Conservation (phyloP, 2,329 filamentous ascomycete species). For the Fusarium tjaetaba region DNA sequence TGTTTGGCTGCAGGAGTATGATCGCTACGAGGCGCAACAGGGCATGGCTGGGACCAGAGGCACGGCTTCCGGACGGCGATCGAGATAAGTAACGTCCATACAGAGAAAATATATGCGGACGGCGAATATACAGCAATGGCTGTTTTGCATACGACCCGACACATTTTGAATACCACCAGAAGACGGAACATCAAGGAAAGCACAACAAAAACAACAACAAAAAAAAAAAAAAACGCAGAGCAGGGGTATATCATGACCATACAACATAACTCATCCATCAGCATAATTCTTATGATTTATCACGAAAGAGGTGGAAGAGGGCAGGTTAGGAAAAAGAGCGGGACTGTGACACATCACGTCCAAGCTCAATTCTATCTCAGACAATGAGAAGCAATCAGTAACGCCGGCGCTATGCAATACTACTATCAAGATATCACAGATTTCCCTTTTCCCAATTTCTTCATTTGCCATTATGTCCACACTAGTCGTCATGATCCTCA, state of each 20-base stretch:
- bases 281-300: constrained; percentile 1
- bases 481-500: constrained; percentile 49
- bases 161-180: constrained; percentile 27
- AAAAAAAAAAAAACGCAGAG: not conserved
- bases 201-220: not conserved
- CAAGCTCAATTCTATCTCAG: constrained; percentile 29
- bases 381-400: constrained; percentile 36
- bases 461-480: constrained; percentile 1
- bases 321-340: not conserved
- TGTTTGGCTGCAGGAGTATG: constrained; percentile 68
- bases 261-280: not conserved
- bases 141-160: not conserved
- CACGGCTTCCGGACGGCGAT: constrained; percentile 30
- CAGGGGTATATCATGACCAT: not conserved
- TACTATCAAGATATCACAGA: constrained; percentile 35
- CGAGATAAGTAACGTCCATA: constrained; percentile 6
- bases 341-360: constrained; percentile 17
- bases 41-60: constrained; percentile 37
- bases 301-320: constrained; percentile 32
- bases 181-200: constrained; percentile 9
- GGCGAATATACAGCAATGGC: not conserved
- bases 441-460: constrained; percentile 16
- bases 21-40: constrained; percentile 63
- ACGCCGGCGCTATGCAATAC: constrained; percentile 47
- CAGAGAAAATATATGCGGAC: constrained; percentile 16